phyloP scores from a whole-genome alignment of 2,329 filamentous ascomycete species.

The Trichoderma breve region DNA sequence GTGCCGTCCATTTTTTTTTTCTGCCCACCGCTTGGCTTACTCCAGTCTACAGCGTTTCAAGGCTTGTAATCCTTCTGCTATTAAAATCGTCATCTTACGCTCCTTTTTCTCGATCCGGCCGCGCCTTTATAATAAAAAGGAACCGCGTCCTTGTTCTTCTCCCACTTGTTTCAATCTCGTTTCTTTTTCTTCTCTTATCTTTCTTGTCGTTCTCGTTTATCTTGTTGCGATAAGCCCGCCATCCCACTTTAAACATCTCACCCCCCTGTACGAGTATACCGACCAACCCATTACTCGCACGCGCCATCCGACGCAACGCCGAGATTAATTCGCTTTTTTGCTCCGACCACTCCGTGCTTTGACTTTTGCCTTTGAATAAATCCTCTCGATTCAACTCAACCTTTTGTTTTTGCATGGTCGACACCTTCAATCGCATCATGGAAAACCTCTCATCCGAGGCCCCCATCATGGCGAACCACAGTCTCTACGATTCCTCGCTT shows the following conservation, averaged over 20 bases:
- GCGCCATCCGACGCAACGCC: conserved; percentile 12
- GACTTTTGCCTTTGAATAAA: background rate
- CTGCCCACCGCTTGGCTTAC: conserved; percentile 6
- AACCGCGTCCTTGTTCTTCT: background rate
- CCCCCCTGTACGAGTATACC: background rate
- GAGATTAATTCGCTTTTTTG: conserved; percentile 11
- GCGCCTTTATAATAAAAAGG: background rate
- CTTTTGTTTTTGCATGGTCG: conserved; percentile 1
- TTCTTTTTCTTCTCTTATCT: background rate
- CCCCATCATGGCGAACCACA: conserved; percentile 50
- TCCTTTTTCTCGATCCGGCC: conserved; percentile 2
- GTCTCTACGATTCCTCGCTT: conserved; percentile 57
- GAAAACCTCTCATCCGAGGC: conserved; percentile 39
- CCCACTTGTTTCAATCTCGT: background rate
- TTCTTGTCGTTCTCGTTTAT: background rate
- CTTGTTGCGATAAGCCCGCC: background rate
- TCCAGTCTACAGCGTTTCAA: background rate
- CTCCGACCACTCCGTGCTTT: background rate
- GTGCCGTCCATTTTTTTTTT: background rate
- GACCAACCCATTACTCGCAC: background rate
- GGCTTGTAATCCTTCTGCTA: background rate
- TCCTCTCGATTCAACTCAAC: background rate
- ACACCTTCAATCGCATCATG: conserved; percentile 31
- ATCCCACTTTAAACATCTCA: background rate
- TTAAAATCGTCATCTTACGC: conserved; percentile 6